Conservation (phyloP, 1,139 yeast genomes). For the Candida smagusa region DNA sequence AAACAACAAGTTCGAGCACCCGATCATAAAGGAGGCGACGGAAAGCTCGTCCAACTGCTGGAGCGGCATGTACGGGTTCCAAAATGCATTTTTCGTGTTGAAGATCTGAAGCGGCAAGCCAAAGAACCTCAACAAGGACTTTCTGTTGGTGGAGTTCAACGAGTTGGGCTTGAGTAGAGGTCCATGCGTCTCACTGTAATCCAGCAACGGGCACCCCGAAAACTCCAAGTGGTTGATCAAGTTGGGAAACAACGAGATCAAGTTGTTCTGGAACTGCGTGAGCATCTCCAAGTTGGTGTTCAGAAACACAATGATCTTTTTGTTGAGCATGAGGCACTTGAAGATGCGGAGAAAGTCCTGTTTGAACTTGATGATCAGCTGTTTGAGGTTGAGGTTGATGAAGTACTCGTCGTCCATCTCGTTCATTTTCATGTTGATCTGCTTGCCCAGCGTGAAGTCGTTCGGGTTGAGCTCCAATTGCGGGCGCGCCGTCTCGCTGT, state of each 20-base stretch:
- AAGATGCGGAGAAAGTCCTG: constrained; percentile 63
- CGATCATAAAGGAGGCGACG: constrained; percentile 70
- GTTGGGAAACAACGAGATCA: constrained; percentile 74
- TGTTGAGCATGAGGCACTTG: constrained; percentile 76
- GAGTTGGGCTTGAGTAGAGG: constrained; percentile 60
- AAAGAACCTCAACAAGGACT: constrained; percentile 71
- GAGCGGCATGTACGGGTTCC: constrained; percentile 88
- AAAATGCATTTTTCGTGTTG: constrained; percentile 77
- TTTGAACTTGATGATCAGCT: constrained; percentile 58
- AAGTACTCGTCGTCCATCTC: constrained; percentile 46
- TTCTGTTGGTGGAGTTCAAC: constrained; percentile 72
- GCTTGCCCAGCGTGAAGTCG: constrained; percentile 5
- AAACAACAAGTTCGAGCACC: constrained; percentile 82
- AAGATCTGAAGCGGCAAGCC: constrained; percentile 88
- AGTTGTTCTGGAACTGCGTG: constrained; percentile 73
- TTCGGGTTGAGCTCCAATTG: background rate
- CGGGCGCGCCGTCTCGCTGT: constrained; percentile 17
- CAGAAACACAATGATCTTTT: constrained; percentile 67
- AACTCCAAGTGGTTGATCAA: constrained; percentile 69
- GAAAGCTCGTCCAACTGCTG: constrained; percentile 81
- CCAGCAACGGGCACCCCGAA: constrained; percentile 75
- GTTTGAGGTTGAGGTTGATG: constrained; percentile 72
- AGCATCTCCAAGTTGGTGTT: constrained; percentile 71
- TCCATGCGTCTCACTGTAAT: constrained; percentile 50
- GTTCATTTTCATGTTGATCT: constrained; percentile 16